phyloP scores from a whole-genome alignment of 164 flowering plant genomes.

The Berberis vulgaris region DNA sequence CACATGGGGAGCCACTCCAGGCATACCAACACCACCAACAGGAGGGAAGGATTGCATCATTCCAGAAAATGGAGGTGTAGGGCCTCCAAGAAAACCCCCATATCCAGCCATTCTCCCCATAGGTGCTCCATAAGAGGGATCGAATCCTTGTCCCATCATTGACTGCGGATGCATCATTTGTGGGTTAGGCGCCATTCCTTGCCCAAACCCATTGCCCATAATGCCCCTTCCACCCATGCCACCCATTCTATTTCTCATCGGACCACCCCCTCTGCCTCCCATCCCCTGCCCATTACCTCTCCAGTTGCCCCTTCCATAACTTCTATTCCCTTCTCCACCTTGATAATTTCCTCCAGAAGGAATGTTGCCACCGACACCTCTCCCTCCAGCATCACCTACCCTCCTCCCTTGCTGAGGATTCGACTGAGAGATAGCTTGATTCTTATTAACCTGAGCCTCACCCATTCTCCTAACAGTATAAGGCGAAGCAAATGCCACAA shows the following conservation, averaged over 20 bases:
- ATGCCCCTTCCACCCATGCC: conserved; percentile 27
- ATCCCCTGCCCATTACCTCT: conserved; percentile 23
- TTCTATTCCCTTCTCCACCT: conserved; percentile 37
- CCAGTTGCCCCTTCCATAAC: background rate
- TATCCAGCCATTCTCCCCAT: too few relatives aligned
- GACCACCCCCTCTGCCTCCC: conserved; percentile 22
- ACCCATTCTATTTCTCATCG: background rate
- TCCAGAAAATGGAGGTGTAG: conserved; percentile 4
- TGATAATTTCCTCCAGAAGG: conserved; percentile 57
- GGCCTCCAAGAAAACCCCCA: conserved; percentile 10
- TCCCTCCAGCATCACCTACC: conserved; percentile 36
- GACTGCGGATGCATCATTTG: too few relatives aligned
- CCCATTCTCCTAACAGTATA: conserved; percentile 70
- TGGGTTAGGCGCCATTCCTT: too few relatives aligned
- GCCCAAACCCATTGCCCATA: too few relatives aligned
- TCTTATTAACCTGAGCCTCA: conserved; percentile 67
- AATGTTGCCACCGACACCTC: conserved; percentile 34
- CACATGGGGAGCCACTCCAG: too few relatives aligned
- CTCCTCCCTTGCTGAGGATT: conserved; percentile 30
- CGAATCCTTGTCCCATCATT: too few relatives aligned
- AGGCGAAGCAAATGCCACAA: conserved; percentile 77
- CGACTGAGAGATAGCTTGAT: conserved; percentile 38
- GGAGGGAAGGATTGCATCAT: too few relatives aligned
- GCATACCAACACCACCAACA: too few relatives aligned
- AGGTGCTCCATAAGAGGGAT: conserved; percentile 27